These are phyloP conservation scores for Aspergillus ellipticus DNA, from an alignment of 495 filamentous ascomycete genomes.

Conservation along the genomic window DNA sequence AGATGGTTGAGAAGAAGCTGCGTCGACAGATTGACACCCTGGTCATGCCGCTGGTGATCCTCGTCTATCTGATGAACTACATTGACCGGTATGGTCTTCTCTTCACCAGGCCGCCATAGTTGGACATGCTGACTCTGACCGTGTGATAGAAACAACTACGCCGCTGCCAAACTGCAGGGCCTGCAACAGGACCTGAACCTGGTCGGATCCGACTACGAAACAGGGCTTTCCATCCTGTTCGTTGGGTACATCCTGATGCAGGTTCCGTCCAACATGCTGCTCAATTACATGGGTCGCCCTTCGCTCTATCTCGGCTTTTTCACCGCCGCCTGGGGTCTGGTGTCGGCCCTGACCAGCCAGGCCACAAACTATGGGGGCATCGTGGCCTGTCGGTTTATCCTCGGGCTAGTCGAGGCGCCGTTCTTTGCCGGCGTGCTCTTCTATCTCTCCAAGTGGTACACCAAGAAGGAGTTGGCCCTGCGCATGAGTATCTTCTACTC, in stretches of 20 bases:
- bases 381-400: conserved; percentile 52
- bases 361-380: conserved; percentile 51
- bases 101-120: neutral
- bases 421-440: conserved; percentile 52
- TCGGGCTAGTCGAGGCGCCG: conserved; percentile 50
- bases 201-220: conserved; percentile 40
- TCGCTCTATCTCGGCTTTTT: conserved; percentile 48
- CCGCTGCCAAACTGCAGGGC: conserved; percentile 53
- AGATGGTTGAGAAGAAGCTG: conserved; percentile 44
- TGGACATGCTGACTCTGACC: conserved; percentile 9
- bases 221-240: conserved; percentile 49
- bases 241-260: conserved; percentile 53
- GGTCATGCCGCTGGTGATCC: conserved; percentile 54
- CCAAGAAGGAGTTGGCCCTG: conserved; percentile 52
- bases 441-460: conserved; percentile 60
- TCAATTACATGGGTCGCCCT: conserved; percentile 54
- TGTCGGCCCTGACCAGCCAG: conserved; percentile 49
- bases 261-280: conserved; percentile 58
- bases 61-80: conserved; percentile 57
- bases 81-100: conserved; percentile 45
- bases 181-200: conserved; percentile 44
- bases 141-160: conserved; percentile 47
- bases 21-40: conserved; percentile 46
- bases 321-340: conserved; percentile 50
- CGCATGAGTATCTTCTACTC: conserved; percentile 66